phyloP scores from a whole-genome alignment of 176 grass and related monocot genomes.

The Areca catechu region DNA sequence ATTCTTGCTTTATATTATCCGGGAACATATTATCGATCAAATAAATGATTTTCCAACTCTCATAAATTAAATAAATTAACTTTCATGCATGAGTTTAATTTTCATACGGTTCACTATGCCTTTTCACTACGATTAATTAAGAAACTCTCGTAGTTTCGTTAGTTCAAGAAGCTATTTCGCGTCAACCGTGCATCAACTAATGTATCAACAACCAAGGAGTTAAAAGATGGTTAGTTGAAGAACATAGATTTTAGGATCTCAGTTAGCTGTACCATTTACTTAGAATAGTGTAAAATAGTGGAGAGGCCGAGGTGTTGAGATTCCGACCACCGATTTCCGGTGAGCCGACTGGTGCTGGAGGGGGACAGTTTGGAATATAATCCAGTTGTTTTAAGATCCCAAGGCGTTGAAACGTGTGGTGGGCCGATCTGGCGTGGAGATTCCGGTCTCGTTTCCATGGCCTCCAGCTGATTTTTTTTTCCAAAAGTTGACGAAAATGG shows the following conservation, averaged over 20 bases:
- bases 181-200: no score
- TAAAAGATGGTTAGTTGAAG: not conserved
- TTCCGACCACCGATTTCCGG: conserved; percentile 16
- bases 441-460: not conserved
- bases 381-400: not conserved
- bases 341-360: conserved; percentile 20
- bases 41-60: no score
- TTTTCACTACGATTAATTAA: no score
- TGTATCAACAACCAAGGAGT: not conserved
- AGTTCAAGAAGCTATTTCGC: no score
- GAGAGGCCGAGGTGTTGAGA: conserved; percentile 12
- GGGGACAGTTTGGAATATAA: not conserved
- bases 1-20: no score
- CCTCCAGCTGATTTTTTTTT: conserved; percentile 4
- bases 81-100: no score
- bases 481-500: no score
- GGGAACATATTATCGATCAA: no score
- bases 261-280: conserved; percentile 24
- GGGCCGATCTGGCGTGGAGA: not conserved
- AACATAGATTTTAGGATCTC: conserved; percentile 19
- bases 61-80: no score
- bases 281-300: not conserved
- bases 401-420: conserved; percentile 1
- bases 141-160: no score
- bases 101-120: no score